Conservation (phyloP, 2,329 filamentous ascomycete genomes). For the Colletotrichum agaves region DNA sequence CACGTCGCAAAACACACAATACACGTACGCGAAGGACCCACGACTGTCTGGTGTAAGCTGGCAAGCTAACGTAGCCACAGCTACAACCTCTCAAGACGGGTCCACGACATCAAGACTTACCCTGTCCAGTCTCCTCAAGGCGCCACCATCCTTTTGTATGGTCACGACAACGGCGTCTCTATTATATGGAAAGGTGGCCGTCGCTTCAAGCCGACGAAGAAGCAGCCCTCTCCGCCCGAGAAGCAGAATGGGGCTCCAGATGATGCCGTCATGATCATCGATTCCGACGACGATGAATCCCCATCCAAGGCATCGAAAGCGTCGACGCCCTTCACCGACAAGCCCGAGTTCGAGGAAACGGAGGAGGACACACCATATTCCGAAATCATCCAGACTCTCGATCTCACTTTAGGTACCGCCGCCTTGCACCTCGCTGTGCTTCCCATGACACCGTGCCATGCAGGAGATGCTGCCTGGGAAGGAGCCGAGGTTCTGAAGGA, state of each 20-base stretch:
- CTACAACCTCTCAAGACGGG: constrained; percentile 67
- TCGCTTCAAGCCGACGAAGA: constrained; percentile 62
- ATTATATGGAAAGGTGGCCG: constrained; percentile 72
- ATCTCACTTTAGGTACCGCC: constrained; percentile 67
- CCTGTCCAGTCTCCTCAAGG: constrained; percentile 71
- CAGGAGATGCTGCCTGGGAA: constrained; percentile 60
- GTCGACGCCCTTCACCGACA: constrained; percentile 56
- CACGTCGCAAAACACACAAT: constrained; percentile 60
- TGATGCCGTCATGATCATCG: constrained; percentile 70
- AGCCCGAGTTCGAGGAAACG: constrained; percentile 67
- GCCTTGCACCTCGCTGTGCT: constrained; percentile 67
- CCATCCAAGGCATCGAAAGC: constrained; percentile 46
- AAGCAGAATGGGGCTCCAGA: constrained; percentile 64
- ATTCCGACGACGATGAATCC: constrained; percentile 69
- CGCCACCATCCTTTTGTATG: constrained; percentile 71
- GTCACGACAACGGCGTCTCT: constrained; percentile 71
- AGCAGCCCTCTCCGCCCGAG: constrained; percentile 46
- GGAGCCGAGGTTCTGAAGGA: constrained; percentile 62
- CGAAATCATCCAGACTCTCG: constrained; percentile 68
- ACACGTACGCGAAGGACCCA: constrained; percentile 52
- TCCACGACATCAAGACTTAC: constrained; percentile 70
- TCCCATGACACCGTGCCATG: constrained; percentile 60
- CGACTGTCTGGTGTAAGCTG: background rate
- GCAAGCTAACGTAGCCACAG: constrained; percentile 48
- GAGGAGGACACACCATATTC: constrained; percentile 59